Evolutionary conservation across 192 early-diverging fungal species (phyloP), one percentile per base, ranked within the genome.

Genomic region (Dissophora ornata): DNA sequence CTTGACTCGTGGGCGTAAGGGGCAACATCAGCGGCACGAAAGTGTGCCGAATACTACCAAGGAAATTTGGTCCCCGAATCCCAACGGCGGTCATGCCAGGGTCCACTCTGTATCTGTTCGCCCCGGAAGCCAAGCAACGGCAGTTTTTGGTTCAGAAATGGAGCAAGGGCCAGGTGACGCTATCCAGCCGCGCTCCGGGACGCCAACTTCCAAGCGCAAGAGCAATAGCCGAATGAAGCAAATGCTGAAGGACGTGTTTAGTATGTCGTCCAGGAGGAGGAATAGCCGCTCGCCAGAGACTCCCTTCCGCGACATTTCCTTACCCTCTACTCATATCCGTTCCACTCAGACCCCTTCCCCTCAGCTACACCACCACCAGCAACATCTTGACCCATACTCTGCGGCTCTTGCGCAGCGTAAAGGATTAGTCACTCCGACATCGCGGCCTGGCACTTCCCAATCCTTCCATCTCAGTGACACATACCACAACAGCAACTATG

Each of bases 1-100:
- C 73, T 28, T 77, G 34, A 75, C 71, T 38, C 73, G 71, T 28
- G 52, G 58, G n/a, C 69, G 69, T 28, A 55, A 70, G 44, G 49
- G 22, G 0, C 51, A 65, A 15, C 61, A 77, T 15, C 73, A 77
- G n/a, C 54, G 73, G 22, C 57, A 61, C 22, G 73, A 67, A 10
- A 77, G 73, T 41, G 30, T 67, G 53, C 73, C 73, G 6, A 45
- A 11, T 26, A 19, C 32, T 15, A 0, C 28, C 32, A 59, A 65
- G 3, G 63, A 75, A 12, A 24, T 50, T 11, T 55, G 63, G 57
- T 33, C 42, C 8, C 25, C 38, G 7, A 41, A 44, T 7, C 22
- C 29, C 26, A 51, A 51, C 9, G 26, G 34, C 10, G 18, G 38
- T 25, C 36, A 22, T 50, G 16, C 30, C 26, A 59, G 52, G 28